Evolutionary conservation across 345 rosid genomes (phyloP).

Genomic region (Salix viminalis): DNA sequence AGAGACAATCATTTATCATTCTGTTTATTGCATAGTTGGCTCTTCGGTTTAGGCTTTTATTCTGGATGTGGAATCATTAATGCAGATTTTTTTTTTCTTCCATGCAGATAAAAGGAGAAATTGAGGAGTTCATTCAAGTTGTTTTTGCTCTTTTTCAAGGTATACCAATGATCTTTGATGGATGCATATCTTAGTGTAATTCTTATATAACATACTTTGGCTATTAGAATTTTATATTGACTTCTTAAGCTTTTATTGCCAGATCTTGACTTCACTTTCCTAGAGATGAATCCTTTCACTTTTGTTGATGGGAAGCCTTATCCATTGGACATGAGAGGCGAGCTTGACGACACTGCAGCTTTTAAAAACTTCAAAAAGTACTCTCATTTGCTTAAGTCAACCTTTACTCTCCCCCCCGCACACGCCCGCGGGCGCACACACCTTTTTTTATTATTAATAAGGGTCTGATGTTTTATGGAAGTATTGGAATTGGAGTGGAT

Average conservation of each 20-base stretch:
- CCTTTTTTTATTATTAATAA: background rate
- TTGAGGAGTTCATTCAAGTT: slow-evolving; percentile 46
- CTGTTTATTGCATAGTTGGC: background rate
- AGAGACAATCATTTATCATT: background rate
- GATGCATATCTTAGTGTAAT: background rate
- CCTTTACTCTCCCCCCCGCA: background rate
- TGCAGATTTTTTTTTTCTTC: background rate
- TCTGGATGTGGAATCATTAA: background rate
- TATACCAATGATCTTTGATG: slow-evolving; percentile 12
- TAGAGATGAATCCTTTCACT: slow-evolving; percentile 98
- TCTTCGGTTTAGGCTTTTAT: background rate
- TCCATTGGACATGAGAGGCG: slow-evolving; percentile 98
- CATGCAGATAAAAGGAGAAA: slow-evolving; percentile 55
- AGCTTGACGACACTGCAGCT: slow-evolving; percentile 95
- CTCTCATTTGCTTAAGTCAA: background rate
- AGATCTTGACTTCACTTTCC: slow-evolving; percentile 97
- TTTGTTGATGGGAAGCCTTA: slow-evolving; percentile 90
- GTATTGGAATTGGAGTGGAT: background rate
- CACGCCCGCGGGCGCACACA: too few relatives aligned
- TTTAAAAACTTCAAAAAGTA: slow-evolving; percentile 97
- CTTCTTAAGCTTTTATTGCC: slow-evolving; percentile 7
- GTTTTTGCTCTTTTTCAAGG: slow-evolving; percentile 82
- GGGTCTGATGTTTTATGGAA: background rate
- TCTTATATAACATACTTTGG: background rate
- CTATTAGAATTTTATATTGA: slow-evolving; percentile 12